Evolutionary conservation across 352 stramenopile species (phyloP).

Genomic region (Phytophthora ramorum): DNA sequence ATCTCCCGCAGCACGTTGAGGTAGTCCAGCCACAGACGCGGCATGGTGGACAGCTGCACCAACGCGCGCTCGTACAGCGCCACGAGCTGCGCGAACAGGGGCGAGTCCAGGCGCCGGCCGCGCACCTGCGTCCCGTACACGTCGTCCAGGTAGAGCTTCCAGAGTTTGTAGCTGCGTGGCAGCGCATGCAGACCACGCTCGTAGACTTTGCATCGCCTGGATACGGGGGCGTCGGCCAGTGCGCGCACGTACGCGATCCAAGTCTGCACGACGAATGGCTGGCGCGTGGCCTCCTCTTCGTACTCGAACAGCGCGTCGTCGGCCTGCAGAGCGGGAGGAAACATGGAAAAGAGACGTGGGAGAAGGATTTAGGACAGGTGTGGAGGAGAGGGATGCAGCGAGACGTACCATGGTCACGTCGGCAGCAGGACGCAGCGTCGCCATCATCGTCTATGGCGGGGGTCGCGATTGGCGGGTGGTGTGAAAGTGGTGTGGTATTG

Average conservation of each 20-base stretch:
- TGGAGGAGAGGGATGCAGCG: too few relatives aligned
- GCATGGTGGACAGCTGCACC: slow-evolving; percentile 95
- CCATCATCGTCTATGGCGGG: slow-evolving; percentile 16
- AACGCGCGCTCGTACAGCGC: slow-evolving; percentile 91
- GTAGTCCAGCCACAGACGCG: slow-evolving; percentile 96
- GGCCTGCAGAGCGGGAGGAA: slow-evolving; percentile 1
- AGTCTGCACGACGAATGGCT: slow-evolving; percentile 86
- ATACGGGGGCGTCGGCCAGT: slow-evolving; percentile 29
- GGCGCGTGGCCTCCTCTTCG: slow-evolving; percentile 86
- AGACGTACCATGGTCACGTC: slow-evolving; percentile 30
- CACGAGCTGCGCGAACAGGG: slow-evolving; percentile 46
- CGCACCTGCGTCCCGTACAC: slow-evolving; percentile 66
- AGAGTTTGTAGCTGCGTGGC: slow-evolving; percentile 96
- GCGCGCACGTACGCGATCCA: slow-evolving; percentile 81
- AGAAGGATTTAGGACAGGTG: slow-evolving; percentile 1
- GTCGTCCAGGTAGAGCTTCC: slow-evolving; percentile 90
- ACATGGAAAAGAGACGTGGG: background rate
- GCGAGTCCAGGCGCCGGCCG: slow-evolving; percentile 68
- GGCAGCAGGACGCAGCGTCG: slow-evolving; percentile 9
- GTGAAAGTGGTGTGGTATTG: slow-evolving; percentile 1
- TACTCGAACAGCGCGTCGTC: slow-evolving; percentile 52
- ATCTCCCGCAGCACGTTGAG: slow-evolving; percentile 78
- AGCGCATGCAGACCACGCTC: slow-evolving; percentile 88
- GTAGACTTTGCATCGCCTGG: slow-evolving; percentile 71
- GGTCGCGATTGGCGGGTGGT: background rate